These are phyloP conservation scores for Lycium ferocissimum DNA, from an alignment of 257 asterid genomes.

Conservation along the genomic window DNA sequence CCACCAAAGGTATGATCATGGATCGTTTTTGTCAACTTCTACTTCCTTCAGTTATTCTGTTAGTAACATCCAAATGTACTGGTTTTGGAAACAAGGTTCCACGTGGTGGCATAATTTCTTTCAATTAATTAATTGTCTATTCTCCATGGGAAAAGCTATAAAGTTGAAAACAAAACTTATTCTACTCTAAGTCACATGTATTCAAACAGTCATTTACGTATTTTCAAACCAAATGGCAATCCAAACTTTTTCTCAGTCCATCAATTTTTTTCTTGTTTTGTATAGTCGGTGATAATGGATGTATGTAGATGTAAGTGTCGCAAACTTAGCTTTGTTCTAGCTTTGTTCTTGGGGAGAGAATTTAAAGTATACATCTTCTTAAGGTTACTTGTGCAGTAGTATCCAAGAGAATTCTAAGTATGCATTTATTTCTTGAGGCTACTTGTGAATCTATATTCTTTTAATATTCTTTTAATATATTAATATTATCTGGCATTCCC, in stretches of 20 bases:
- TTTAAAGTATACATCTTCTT: background rate
- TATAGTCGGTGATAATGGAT: background rate
- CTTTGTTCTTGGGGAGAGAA: background rate
- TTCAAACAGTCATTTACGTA: background rate
- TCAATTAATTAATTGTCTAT: background rate
- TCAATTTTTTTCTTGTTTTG: background rate
- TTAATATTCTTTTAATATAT: background rate
- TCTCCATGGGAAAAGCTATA: background rate
- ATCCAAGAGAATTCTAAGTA: background rate
- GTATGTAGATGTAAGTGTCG: background rate
- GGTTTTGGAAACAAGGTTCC: background rate
- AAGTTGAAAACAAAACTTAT: background rate
- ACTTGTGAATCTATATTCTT: background rate
- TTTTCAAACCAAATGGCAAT: constrained; percentile 4
- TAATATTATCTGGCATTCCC: background rate
- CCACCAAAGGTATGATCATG: constrained; percentile 55
- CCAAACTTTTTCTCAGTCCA: background rate
- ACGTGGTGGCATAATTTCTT: background rate
- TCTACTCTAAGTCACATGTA: background rate
- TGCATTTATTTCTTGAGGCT: background rate
- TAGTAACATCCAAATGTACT: background rate
- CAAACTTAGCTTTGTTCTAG: background rate
- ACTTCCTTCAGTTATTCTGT: background rate
- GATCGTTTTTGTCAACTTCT: background rate
- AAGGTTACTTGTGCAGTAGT: background rate